Evolutionary conservation across 2,329 filamentous ascomycete species (phyloP).

Genomic region (Trichocomaceae sp.): DNA sequence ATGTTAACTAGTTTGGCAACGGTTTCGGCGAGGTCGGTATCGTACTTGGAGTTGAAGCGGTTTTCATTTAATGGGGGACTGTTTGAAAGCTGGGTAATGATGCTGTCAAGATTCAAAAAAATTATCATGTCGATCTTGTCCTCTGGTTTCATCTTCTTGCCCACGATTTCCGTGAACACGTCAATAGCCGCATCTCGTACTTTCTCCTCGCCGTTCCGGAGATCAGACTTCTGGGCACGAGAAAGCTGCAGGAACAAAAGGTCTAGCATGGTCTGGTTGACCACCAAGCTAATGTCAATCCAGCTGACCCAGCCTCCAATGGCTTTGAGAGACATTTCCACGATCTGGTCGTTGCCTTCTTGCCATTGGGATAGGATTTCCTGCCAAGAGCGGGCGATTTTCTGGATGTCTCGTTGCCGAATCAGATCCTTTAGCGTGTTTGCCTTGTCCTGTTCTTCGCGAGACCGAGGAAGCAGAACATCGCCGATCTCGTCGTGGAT

Average conservation of each 20-base stretch:
- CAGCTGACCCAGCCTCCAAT: conserved; percentile 97
- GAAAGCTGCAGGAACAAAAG: conserved; percentile 81
- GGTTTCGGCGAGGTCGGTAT: conserved; percentile 89
- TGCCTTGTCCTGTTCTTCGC: conserved; percentile 74
- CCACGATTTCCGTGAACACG: conserved; percentile 89
- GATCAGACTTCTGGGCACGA: conserved; percentile 56
- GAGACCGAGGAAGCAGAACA: conserved; percentile 71
- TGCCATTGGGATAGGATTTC: conserved; percentile 76
- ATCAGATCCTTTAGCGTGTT: conserved; percentile 87
- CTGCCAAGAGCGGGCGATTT: conserved; percentile 84
- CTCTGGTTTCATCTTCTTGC: conserved; percentile 91
- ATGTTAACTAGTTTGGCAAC: conserved; percentile 95
- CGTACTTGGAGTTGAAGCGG: conserved; percentile 77
- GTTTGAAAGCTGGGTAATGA: conserved; percentile 77
- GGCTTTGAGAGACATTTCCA: conserved; percentile 85
- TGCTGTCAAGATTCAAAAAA: conserved; percentile 79
- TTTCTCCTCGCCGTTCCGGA: conserved; percentile 66
- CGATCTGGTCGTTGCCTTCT: conserved; percentile 61
- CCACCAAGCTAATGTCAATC: conserved; percentile 92
- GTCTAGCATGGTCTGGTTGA: conserved; percentile 81
- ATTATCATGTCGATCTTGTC: conserved; percentile 89
- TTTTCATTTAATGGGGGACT: conserved; percentile 74
- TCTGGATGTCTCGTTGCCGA: conserved; percentile 76
- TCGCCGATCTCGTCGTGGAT: conserved; percentile 98
- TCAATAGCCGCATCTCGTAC: conserved; percentile 88